Evolutionary conservation across 1,139 yeast species (phyloP).

Genomic region (Saccharomyces hybrid): DNA sequence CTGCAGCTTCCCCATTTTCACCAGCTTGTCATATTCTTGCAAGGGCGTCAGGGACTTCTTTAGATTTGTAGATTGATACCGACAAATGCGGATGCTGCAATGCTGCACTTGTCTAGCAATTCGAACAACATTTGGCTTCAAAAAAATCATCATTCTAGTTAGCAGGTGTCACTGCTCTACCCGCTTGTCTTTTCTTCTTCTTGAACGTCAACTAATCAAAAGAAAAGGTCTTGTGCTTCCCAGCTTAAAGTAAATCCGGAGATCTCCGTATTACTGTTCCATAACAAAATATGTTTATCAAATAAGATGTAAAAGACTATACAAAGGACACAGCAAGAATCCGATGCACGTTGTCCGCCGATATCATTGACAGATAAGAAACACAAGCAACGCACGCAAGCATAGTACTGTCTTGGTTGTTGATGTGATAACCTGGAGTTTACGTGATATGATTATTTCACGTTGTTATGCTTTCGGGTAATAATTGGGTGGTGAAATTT

Average conservation of each 20-base stretch:
- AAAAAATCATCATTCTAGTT: neutral
- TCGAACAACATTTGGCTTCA: neutral
- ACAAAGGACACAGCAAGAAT: neutral
- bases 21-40: conserved; percentile 52
- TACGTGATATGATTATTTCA: neutral
- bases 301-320: neutral
- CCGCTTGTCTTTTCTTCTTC: neutral
- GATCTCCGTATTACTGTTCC: neutral
- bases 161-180: neutral
- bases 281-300: neutral
- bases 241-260: neutral
- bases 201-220: neutral
- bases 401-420: neutral
- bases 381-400: neutral
- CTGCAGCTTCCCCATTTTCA: conserved; percentile 43
- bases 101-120: neutral
- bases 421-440: neutral
- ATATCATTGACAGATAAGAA: neutral
- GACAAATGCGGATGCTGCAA: neutral
- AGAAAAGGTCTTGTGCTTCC: neutral
- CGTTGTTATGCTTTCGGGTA: conserved; percentile 7
- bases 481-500: conserved; percentile 8
- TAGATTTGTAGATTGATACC: neutral
- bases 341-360: neutral
- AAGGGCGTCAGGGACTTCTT: conserved; percentile 38